Conservation (phyloP, 1,284 basidiomycete species). For the Moesziomyces sp. region DNA sequence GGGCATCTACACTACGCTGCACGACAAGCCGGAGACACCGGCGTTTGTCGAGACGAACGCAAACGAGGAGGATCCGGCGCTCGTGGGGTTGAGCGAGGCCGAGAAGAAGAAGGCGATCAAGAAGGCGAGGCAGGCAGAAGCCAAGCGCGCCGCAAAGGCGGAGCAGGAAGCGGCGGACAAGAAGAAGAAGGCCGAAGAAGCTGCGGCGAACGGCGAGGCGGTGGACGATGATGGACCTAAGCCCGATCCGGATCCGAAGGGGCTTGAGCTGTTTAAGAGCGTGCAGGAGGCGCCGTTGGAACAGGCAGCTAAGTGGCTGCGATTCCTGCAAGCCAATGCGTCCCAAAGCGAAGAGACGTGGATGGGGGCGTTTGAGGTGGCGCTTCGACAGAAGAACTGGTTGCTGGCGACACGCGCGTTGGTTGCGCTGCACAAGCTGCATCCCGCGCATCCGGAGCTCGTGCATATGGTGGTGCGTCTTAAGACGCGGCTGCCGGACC, state of each 20-base stretch:
- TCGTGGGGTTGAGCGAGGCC: constrained; percentile 15
- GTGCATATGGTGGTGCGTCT: constrained; percentile 80
- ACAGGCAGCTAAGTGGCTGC: constrained; percentile 78
- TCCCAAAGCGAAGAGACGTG: constrained; percentile 77
- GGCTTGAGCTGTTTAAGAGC: constrained; percentile 36
- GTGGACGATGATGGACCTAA: constrained; percentile 81
- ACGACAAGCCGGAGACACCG: constrained; percentile 59
- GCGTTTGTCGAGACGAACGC: constrained; percentile 57
- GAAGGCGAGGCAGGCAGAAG: constrained; percentile 39
- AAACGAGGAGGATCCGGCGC: constrained; percentile 43
- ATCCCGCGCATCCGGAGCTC: constrained; percentile 75
- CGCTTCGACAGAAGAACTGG: constrained; percentile 79
- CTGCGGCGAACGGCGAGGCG: constrained; percentile 63
- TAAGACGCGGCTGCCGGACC: constrained; percentile 66
- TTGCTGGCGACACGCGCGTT: constrained; percentile 82
- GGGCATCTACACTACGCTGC: constrained; percentile 75
- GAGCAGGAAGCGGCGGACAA: constrained; percentile 31
- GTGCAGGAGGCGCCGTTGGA: constrained; percentile 73
- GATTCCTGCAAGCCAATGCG: constrained; percentile 73
- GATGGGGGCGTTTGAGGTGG: constrained; percentile 82
- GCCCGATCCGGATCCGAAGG: constrained; percentile 68
- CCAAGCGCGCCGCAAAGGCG: constrained; percentile 24
- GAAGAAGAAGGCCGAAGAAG: constrained; percentile 35
- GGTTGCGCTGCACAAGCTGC: constrained; percentile 73
- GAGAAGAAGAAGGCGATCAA: constrained; percentile 48